A percentile compares a stretch with the other conserved stretches of the same genome.
Conservation (phyloP, 179 eudicot genomes). For the Beta corolliflora region DNA sequence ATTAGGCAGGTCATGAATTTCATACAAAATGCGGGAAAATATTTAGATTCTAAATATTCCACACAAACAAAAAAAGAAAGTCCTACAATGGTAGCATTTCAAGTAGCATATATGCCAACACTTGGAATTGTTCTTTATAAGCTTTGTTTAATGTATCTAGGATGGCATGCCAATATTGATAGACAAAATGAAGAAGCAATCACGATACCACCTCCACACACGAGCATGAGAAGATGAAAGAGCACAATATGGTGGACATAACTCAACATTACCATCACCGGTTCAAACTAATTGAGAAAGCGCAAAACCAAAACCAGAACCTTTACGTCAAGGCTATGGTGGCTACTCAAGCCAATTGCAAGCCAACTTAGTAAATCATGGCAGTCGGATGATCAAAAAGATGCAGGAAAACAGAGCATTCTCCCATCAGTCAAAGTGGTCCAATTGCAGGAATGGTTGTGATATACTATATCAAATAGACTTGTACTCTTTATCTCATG, state of each 20-base stretch:
- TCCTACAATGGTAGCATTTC: no score
- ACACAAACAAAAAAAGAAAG: no score
- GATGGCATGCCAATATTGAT: conserved; percentile 28
- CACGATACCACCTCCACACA: conserved; percentile 12
- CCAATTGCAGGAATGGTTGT: not conserved
- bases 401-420: not conserved
- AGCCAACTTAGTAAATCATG: not conserved
- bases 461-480: not conserved
- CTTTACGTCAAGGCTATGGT: not conserved
- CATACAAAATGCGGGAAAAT: no score
- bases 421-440: not conserved
- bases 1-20: no score
- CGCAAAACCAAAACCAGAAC: not conserved
- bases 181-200: conserved; percentile 18
- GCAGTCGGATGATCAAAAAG: not conserved
- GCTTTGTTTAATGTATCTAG: conserved; percentile 3
- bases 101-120: not conserved
- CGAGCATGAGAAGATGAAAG: conserved; percentile 27
- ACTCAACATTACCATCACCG: not conserved
- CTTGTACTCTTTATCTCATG: not conserved
- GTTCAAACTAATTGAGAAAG: not conserved
- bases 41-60: no score
- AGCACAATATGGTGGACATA: not conserved
- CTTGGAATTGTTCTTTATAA: not conserved
- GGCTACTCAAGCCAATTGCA: not conserved